Evolutionary conservation across 805 yeast species (phyloP), one percentile per base, ranked within the genome.

Genomic region (Kodamaea nitidulidarum): DNA sequence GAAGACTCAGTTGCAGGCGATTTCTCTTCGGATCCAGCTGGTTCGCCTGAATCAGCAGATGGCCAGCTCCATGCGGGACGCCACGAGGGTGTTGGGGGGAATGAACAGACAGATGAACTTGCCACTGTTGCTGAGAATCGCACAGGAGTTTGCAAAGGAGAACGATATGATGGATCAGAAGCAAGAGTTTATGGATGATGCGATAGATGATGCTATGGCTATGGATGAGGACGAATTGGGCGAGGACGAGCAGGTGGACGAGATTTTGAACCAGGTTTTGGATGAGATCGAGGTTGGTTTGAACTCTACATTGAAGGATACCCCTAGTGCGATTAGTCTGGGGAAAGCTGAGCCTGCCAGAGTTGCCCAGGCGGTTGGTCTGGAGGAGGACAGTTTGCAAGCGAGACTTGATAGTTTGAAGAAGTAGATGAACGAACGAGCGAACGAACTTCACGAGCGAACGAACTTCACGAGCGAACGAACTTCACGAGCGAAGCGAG

Each of bases 181-280:
- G 55, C 98, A 95, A 61, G 99, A 95, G 60, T 87, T 95, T 78
- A 93, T 93, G 84, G 98, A 93, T 58, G 98, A 93, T 58, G 95
- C 96, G 14, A 83, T 93, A 52, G 99, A 93, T 57, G 96, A 91
- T 59, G 85, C 93, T 14, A 88, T 93, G 93, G 95, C 84, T 39
- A 88, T 82, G 53, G 97, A 87, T 52, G 70, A 63, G 18, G 61
- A 55, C 26, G 79, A 86, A 42, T 84, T 81, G 48, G 88, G 76
- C 16, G 95, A 85, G 44, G 95, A 84, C 46, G 93, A 84, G 48
- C 95, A 90, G 59, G 83, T 84, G 3, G 96, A 90, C 55, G 96
- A 88, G 53, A 84, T 90, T 37, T 93, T 95, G 36, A 79, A 81
- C 54, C 87, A 83, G 60, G 97, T 95, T 0, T 70, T 93, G 54